These are phyloP conservation scores for Enterocytospora artemiae DNA, from an alignment of 371 early-diverging fungal species.

Conservation along the genomic window DNA sequence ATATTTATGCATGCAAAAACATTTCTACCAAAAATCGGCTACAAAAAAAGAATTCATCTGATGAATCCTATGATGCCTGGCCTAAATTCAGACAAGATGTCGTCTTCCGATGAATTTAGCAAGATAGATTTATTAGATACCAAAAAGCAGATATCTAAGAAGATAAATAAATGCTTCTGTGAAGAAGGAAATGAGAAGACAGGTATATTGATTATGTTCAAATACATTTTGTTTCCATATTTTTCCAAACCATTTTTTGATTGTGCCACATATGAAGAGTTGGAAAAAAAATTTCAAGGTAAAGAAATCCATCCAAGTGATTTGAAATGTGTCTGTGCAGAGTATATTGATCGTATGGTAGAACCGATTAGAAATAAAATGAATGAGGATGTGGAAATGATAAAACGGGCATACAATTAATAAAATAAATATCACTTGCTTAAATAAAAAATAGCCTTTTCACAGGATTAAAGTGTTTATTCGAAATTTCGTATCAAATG, in stretches of 20 bases:
- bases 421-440: no score
- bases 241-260: constrained; percentile 65
- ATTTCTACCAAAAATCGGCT: constrained; percentile 83
- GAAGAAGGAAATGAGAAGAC: constrained; percentile 89
- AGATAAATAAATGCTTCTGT: constrained; percentile 90
- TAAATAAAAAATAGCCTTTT: no score
- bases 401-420: constrained; percentile 61
- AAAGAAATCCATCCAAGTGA: constrained; percentile 87
- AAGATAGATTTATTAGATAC: constrained; percentile 92
- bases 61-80: constrained; percentile 99
- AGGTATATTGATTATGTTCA: constrained; percentile 77
- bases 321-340: constrained; percentile 75
- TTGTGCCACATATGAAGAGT: constrained; percentile 64
- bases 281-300: constrained; percentile 73
- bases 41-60: constrained; percentile 88
- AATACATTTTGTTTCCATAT: constrained; percentile 75
- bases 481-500: no score
- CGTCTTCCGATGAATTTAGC: constrained; percentile 83
- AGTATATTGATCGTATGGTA: constrained; percentile 72
- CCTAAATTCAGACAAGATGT: constrained; percentile 88
- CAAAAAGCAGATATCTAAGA: constrained; percentile 70
- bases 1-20: constrained; percentile 94
- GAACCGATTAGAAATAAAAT: constrained; percentile 77
- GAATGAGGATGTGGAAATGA: constrained; percentile 56
- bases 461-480: no score